These are phyloP conservation scores for Trichoderma simmonsii DNA, from an alignment of 2,329 filamentous ascomycete species.

Conservation along the genomic window DNA sequence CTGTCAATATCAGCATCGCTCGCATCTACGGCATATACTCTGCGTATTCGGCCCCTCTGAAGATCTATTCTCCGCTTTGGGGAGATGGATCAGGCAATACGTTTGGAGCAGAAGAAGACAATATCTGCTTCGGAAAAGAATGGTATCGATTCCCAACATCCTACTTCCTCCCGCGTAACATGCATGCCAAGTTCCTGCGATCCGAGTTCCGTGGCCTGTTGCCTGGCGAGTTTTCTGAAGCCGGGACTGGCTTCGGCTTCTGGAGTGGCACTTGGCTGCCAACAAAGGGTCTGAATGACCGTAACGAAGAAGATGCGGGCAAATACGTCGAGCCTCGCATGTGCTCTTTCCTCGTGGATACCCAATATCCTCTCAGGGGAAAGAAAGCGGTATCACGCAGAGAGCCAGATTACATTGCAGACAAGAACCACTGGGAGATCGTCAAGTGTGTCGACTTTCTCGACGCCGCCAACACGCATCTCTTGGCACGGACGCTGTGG, in stretches of 20 bases:
- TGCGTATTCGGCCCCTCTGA: constrained; percentile 78
- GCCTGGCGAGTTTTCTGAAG: constrained; percentile 85
- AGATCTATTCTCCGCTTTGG: constrained; percentile 66
- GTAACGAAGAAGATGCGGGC: constrained; percentile 77
- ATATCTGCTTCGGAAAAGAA: constrained; percentile 88
- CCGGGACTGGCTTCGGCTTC: constrained; percentile 63
- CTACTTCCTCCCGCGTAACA: constrained; percentile 80
- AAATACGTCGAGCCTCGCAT: constrained; percentile 79
- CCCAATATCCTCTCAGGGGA: constrained; percentile 62
- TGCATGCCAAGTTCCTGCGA: constrained; percentile 84
- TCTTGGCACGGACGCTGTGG: constrained; percentile 77
- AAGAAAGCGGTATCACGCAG: constrained; percentile 53
- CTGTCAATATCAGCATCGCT: constrained; percentile 63
- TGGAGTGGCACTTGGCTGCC: constrained; percentile 82
- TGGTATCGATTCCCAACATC: constrained; percentile 98
- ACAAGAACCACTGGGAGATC: constrained; percentile 72
- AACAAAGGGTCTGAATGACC: constrained; percentile 84
- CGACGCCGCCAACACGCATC: constrained; percentile 70
- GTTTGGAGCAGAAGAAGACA: constrained; percentile 56
- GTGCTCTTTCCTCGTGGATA: constrained; percentile 86
- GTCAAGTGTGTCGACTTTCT: constrained; percentile 76
- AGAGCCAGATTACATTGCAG: constrained; percentile 77
- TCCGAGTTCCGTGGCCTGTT: constrained; percentile 87
- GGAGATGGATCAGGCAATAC: constrained; percentile 45
- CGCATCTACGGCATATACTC: constrained; percentile 74